A percentile compares a stretch with the other conserved stretches of the same genome.
These are phyloP conservation scores for Botrytis fabae DNA, from an alignment of 2,329 filamentous ascomycete genomes.

Conservation along the genomic window DNA sequence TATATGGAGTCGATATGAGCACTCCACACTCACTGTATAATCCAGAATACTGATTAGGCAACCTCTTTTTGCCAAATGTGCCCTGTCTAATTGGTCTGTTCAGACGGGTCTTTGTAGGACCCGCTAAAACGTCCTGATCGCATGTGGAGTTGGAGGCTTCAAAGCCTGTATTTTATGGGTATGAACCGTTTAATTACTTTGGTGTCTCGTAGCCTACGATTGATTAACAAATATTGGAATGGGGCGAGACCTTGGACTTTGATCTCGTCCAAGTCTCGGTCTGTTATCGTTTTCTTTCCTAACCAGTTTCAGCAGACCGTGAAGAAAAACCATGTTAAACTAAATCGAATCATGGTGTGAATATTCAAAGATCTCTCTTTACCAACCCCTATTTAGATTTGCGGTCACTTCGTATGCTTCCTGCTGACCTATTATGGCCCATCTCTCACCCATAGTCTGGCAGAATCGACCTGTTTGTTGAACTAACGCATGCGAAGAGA, in stretches of 20 bases:
- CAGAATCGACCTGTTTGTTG: background rate
- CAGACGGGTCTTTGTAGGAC: too few species aligned
- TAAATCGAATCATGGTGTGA: background rate
- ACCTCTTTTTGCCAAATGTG: background rate
- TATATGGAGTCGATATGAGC: background rate
- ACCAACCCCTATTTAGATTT: background rate
- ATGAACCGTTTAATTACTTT: background rate
- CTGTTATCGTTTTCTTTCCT: background rate
- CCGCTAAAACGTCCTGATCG: background rate
- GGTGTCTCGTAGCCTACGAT: background rate
- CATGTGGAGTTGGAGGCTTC: background rate
- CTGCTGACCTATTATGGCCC: background rate
- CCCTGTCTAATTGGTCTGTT: background rate
- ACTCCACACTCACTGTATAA: background rate
- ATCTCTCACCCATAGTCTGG: background rate
- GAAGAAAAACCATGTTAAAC: too few species aligned
- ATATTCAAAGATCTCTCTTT: background rate
- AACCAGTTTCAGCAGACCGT: background rate
- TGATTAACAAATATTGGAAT: background rate
- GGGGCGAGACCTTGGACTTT: background rate
- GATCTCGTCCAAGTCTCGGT: background rate
- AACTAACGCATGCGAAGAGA: background rate
- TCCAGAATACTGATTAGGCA: slow-evolving; percentile 4
- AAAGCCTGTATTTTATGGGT: background rate
- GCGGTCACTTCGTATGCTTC: background rate